Conservation (phyloP, 2,329 filamentous ascomycete genomes). For the Aspergillus tubingensis region DNA sequence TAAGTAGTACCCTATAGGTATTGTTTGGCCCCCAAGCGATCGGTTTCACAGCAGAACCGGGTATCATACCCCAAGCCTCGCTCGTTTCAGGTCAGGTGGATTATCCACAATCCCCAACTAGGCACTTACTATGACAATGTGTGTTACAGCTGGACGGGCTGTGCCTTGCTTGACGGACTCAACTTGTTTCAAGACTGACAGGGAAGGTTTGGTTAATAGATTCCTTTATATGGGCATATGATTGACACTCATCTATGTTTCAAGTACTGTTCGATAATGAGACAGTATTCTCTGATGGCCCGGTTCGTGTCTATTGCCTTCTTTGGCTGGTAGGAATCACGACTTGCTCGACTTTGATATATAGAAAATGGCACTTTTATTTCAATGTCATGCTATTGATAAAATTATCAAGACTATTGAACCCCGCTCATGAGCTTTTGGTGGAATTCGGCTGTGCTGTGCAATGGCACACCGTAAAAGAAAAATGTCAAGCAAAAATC, state of each 20-base stretch:
- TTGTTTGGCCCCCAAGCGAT: not conserved
- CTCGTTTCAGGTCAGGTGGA: not conserved
- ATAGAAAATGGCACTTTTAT: not conserved
- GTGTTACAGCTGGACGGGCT: not conserved
- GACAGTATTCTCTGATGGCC: not conserved
- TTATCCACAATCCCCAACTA: too few relatives aligned
- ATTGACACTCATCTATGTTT: not conserved
- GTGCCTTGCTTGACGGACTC: not conserved
- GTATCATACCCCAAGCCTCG: not conserved
- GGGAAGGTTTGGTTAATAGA: not conserved
- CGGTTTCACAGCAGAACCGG: not conserved
- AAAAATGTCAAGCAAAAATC: not conserved
- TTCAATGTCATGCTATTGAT: not conserved
- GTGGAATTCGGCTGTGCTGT: too few relatives aligned
- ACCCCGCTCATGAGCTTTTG: slow-evolving; percentile 7
- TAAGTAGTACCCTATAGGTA: too few relatives aligned
- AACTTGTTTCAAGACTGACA: not conserved
- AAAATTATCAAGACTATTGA: not conserved
- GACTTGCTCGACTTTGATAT: not conserved
- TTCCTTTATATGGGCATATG: too few relatives aligned
- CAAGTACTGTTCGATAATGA: not conserved
- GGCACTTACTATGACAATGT: not conserved
- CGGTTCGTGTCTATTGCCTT: not conserved
- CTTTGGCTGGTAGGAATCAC: not conserved
- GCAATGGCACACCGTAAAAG: too few relatives aligned